phyloP scores from a whole-genome alignment of 2,329 filamentous ascomycete species.

The Claviceps spartinae region DNA sequence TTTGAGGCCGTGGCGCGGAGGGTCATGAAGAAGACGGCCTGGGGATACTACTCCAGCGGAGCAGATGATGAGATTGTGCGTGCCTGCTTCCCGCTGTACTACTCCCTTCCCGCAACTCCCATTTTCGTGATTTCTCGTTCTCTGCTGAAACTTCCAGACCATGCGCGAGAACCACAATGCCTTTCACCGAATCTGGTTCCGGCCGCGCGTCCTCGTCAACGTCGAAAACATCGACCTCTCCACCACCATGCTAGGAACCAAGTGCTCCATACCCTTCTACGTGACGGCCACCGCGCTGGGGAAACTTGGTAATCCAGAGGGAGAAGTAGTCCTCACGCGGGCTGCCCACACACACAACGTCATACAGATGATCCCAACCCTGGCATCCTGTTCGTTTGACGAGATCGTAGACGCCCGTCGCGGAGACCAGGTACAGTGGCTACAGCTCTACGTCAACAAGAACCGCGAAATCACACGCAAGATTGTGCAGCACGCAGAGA shows the following conservation, averaged over 20 bases:
- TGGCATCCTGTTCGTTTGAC: conserved; percentile 94
- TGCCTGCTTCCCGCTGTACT: background rate
- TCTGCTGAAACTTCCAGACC: conserved; percentile 40
- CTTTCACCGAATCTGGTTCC: conserved; percentile 96
- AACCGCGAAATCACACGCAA: conserved; percentile 78
- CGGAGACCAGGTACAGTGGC: conserved; percentile 84
- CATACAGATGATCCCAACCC: conserved; percentile 95
- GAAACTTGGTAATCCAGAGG: conserved; percentile 86
- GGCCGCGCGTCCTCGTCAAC: conserved; percentile 76
- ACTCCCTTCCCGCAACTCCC: too few species aligned
- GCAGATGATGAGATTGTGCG: conserved; percentile 40
- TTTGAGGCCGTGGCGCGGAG: conserved; percentile 85
- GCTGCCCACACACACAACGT: conserved; percentile 78
- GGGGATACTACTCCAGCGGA: conserved; percentile 95
- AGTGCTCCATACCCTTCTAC: conserved; percentile 80
- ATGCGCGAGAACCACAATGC: conserved; percentile 90
- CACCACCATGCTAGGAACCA: conserved; percentile 88
- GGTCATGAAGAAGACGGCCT: conserved; percentile 91
- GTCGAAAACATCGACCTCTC: conserved; percentile 76
- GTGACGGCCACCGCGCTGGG: conserved; percentile 91
- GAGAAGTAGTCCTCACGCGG: conserved; percentile 80
- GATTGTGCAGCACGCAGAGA: conserved; percentile 86
- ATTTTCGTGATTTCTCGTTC: conserved; percentile 4
- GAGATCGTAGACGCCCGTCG: conserved; percentile 76
- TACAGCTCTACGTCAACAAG: conserved; percentile 96